Evolutionary conservation across 352 stramenopile genomes (phyloP).

Genomic region (Globisporangium cystogenes): DNA sequence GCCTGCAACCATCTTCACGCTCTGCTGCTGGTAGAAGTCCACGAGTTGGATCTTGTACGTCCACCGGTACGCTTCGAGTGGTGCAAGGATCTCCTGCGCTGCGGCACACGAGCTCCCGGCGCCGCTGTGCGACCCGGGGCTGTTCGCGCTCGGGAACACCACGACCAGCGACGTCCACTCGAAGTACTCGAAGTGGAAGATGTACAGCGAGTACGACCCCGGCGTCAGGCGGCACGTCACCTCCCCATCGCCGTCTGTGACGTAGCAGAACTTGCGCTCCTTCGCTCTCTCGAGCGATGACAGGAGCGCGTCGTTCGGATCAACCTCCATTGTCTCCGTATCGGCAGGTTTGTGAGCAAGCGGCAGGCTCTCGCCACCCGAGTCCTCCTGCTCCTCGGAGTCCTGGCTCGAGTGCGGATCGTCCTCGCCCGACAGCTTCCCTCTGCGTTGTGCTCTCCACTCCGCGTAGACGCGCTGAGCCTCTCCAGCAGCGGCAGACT

Average conservation of each 20-base stretch:
- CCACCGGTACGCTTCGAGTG: slow-evolving; percentile 55
- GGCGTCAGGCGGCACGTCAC: slow-evolving; percentile 34
- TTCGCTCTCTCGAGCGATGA: slow-evolving; percentile 4
- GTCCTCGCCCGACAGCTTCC: background rate
- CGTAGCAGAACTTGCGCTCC: slow-evolving; percentile 17
- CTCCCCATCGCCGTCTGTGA: slow-evolving; percentile 32
- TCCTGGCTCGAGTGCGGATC: background rate
- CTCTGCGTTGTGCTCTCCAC: slow-evolving; percentile 13
- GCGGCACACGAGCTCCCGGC: slow-evolving; percentile 17
- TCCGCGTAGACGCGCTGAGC: slow-evolving; percentile 13
- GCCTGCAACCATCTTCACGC: slow-evolving; percentile 23
- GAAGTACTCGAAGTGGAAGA: slow-evolving; percentile 68
- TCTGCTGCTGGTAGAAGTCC: slow-evolving; percentile 60
- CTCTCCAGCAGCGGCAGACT: background rate
- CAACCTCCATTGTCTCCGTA: background rate
- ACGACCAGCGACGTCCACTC: slow-evolving; percentile 62
- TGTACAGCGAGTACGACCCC: slow-evolving; percentile 62
- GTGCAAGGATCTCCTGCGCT: slow-evolving; percentile 47
- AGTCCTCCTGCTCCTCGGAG: background rate
- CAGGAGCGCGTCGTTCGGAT: slow-evolving; percentile 4
- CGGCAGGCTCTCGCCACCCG: background rate
- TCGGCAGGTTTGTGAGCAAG: background rate
- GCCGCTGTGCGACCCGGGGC: slow-evolving; percentile 29
- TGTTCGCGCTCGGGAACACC: slow-evolving; percentile 45
- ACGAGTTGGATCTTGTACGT: slow-evolving; percentile 57